Evolutionary conservation across 176 grass and related monocot genomes (phyloP).

Genomic region (Cenchrus purpureus): DNA sequence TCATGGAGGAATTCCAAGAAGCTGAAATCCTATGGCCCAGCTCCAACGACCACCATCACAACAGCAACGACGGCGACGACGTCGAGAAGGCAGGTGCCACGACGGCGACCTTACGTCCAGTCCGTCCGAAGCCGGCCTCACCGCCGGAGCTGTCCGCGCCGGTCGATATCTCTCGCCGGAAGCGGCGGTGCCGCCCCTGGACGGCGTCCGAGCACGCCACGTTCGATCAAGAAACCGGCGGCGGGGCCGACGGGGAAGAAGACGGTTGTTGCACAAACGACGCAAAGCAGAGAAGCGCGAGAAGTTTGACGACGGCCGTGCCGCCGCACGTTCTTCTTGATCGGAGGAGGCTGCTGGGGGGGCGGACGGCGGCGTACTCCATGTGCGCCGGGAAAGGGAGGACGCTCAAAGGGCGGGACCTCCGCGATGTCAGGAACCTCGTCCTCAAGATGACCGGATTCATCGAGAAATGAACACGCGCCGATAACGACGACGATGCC

Average conservation of each 20-base stretch:
- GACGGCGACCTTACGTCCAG: neutral
- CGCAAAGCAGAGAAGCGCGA: neutral
- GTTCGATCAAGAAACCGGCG: neutral
- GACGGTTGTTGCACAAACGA: neutral
- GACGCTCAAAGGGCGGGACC: constrained; percentile 87
- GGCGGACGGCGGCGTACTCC: constrained; percentile 55
- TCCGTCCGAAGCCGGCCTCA: neutral
- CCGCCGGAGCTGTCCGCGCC: constrained; percentile 25
- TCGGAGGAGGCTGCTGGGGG: constrained; percentile 14
- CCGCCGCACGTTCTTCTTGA: constrained; percentile 58
- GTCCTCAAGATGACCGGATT: constrained; percentile 78
- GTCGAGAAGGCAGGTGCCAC: neutral
- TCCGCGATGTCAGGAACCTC: constrained; percentile 57
- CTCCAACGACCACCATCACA: neutral
- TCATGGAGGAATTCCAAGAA: constrained; percentile 70
- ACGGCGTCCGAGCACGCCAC: neutral
- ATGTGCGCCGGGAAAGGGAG: constrained; percentile 76
- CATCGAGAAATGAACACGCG: constrained; percentile 61
- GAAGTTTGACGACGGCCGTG: neutral
- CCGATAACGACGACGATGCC: too few species aligned
- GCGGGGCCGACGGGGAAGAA: constrained; percentile 1
- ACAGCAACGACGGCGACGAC: neutral
- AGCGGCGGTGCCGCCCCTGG: constrained; percentile 58
- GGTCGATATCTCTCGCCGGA: constrained; percentile 43
- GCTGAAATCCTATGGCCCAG: constrained; percentile 63